Evolutionary conservation across 2,329 filamentous ascomycete species (phyloP).

Genomic region (Sporothrix brasiliensis): DNA sequence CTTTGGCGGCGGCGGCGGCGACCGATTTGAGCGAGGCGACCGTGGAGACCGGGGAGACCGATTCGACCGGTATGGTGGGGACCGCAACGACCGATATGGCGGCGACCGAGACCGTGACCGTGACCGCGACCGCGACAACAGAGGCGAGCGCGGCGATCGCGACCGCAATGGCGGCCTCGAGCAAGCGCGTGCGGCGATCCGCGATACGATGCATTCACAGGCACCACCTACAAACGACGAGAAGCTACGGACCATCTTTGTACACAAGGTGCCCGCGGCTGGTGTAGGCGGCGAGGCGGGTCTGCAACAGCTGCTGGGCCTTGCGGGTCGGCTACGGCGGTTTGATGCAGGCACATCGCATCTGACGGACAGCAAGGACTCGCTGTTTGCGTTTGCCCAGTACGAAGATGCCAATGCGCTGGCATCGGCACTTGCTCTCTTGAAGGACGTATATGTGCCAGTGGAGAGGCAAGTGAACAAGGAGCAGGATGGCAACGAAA

Average conservation of each 20-base stretch:
- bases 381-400: slow-evolving; percentile 92
- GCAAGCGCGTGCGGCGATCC: slow-evolving; percentile 65
- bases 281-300: slow-evolving; percentile 75
- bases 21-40: slow-evolving; percentile 5
- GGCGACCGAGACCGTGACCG: not conserved
- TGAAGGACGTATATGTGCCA: slow-evolving; percentile 81
- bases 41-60: slow-evolving; percentile 10
- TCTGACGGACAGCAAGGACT: slow-evolving; percentile 70
- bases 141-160: not conserved
- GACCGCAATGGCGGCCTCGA: slow-evolving; percentile 59
- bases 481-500: slow-evolving; percentile 34
- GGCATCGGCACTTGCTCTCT: slow-evolving; percentile 79
- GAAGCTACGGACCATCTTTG: slow-evolving; percentile 85
- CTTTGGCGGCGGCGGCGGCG: slow-evolving; percentile 41
- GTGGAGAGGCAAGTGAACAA: slow-evolving; percentile 68
- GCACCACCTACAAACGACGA: slow-evolving; percentile 87
- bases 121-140: slow-evolving; percentile 37
- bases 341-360: slow-evolving; percentile 75
- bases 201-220: slow-evolving; percentile 71
- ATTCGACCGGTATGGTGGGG: not conserved
- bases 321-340: slow-evolving; percentile 77
- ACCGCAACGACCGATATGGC: not conserved
- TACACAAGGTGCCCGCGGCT: slow-evolving; percentile 78
- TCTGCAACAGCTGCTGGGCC: slow-evolving; percentile 74
- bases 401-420: slow-evolving; percentile 91